phyloP scores from a whole-genome alignment of 106 monocot genomes.

The Alisma plantagoaquatica region DNA sequence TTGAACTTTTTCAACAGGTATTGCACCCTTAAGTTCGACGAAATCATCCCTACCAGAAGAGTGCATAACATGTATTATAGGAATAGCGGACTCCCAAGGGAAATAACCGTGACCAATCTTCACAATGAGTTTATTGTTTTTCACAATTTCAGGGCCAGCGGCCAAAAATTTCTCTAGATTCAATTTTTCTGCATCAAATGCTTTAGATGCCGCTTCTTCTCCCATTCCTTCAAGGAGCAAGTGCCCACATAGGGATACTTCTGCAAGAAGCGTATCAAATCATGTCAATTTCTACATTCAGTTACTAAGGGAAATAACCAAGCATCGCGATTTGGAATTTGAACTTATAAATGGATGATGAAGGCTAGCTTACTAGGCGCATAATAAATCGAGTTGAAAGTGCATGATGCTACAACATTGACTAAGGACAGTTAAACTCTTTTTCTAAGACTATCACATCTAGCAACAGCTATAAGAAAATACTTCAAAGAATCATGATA shows the following conservation, averaged over 20 bases:
- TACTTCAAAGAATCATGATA: too few relatives aligned
- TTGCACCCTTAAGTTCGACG: constrained; percentile 47
- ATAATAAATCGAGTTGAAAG: too few relatives aligned
- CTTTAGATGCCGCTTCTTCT: constrained; percentile 38
- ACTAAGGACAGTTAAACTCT: too few relatives aligned
- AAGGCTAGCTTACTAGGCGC: too few relatives aligned
- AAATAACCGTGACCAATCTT: constrained; percentile 46
- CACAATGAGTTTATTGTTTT: constrained; percentile 49
- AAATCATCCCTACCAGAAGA: constrained; percentile 46
- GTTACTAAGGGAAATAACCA: too few relatives aligned
- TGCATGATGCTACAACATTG: too few relatives aligned
- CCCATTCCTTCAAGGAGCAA: constrained; percentile 67
- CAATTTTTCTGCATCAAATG: constrained; percentile 49
- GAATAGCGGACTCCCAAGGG: constrained; percentile 53
- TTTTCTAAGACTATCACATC: too few relatives aligned
- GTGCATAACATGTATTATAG: constrained; percentile 44
- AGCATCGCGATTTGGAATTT: too few relatives aligned
- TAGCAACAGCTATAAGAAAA: too few relatives aligned
- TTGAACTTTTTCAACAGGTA: constrained; percentile 26
- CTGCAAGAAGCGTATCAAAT: too few relatives aligned
- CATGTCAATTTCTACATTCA: too few relatives aligned
- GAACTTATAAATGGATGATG: too few relatives aligned
- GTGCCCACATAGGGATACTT: constrained; percentile 55
- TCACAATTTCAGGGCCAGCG: constrained; percentile 35
- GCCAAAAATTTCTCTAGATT: constrained; percentile 32